These are phyloP conservation scores for Colletotrichum tabaci DNA, from an alignment of 2,329 filamentous ascomycete species.

Conservation along the genomic window DNA sequence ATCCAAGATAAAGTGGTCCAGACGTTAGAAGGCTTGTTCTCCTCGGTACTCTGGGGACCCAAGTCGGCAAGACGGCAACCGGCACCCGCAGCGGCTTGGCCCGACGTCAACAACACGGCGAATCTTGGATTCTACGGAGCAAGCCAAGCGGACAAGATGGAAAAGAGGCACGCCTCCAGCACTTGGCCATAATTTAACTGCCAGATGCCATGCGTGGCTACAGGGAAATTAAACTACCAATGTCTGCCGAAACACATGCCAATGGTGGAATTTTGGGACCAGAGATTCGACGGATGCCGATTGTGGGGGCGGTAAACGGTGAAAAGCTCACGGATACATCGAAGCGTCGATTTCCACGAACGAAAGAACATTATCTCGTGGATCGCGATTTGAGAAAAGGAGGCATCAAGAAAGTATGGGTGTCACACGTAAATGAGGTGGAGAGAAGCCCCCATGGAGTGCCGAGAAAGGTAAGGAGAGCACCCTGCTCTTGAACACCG, in stretches of 20 bases:
- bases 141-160: slow-evolving; percentile 17
- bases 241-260: neutral
- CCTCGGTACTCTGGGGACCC: neutral
- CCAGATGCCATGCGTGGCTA: neutral
- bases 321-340: neutral
- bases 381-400: neutral
- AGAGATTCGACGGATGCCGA: slow-evolving; percentile 1
- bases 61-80: neutral
- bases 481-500: too few relatives aligned
- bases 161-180: neutral
- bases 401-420: too few relatives aligned
- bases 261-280: slow-evolving; percentile 15
- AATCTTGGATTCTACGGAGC: neutral
- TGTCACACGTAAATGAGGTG: too few relatives aligned
- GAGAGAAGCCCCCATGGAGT: too few relatives aligned
- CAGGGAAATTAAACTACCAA: neutral
- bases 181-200: slow-evolving; percentile 3
- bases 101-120: too few relatives aligned
- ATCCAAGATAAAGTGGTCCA: too few relatives aligned
- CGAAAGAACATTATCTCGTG: neutral
- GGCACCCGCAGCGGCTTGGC: neutral
- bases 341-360: slow-evolving; percentile 12
- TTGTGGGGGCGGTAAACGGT: neutral
- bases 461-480: too few relatives aligned
- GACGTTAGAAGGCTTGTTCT: neutral